Evolutionary conservation across 768 basidiomycete genomes (phyloP).

Genomic region (Calocybe gangraenosa): DNA sequence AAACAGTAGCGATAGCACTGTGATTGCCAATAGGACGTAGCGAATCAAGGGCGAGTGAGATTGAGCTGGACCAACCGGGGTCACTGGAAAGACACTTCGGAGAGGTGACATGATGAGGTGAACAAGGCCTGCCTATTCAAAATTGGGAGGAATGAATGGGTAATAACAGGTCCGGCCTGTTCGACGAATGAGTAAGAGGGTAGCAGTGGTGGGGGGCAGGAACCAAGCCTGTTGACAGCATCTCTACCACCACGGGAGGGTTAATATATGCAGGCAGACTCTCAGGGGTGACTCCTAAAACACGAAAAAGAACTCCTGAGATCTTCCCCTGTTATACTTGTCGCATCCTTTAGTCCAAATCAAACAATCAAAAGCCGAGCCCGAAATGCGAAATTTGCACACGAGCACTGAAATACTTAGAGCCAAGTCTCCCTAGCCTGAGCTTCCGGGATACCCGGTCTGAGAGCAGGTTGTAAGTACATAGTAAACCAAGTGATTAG

Average conservation of each 20-base stretch:
- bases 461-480: too few relatives aligned
- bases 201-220: slow-evolving; percentile 5
- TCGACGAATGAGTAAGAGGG: not conserved
- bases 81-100: slow-evolving; percentile 1
- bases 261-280: not conserved
- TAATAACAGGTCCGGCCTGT: slow-evolving; percentile 15
- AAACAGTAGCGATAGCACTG: slow-evolving; percentile 8
- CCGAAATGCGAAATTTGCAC: too few relatives aligned
- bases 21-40: slow-evolving; percentile 2
- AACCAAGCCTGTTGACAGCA: slow-evolving; percentile 10
- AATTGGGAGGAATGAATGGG: slow-evolving; percentile 1
- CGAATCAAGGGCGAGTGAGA: slow-evolving; percentile 9
- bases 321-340: too few relatives aligned
- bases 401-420: too few relatives aligned
- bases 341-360: too few relatives aligned
- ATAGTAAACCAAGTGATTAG: too few relatives aligned
- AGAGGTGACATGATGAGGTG: slow-evolving; percentile 4
- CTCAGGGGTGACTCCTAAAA: too few relatives aligned
- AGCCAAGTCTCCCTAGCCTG: too few relatives aligned
- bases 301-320: too few relatives aligned
- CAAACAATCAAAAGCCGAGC: too few relatives aligned
- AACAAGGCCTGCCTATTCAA: slow-evolving; percentile 19
- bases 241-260: not conserved
- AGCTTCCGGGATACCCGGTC: too few relatives aligned
- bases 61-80: slow-evolving; percentile 7